These are phyloP conservation scores for Pythium insidiosum DNA, from an alignment of 352 stramenopile species.

Conservation along the genomic window DNA sequence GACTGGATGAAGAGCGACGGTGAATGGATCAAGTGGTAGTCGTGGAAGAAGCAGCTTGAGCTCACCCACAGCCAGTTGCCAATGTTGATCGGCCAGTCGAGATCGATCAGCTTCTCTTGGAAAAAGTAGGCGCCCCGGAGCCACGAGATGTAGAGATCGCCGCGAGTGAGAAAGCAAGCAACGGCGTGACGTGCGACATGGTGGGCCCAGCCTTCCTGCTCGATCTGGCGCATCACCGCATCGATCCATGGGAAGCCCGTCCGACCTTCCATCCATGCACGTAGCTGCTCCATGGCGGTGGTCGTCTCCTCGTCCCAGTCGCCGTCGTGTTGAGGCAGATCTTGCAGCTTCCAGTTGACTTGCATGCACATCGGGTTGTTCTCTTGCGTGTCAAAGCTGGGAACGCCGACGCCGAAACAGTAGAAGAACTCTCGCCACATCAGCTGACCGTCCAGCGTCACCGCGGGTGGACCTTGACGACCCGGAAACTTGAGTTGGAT, in stretches of 20 bases:
- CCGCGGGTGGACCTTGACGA: constrained; percentile 68
- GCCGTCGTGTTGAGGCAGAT: constrained; percentile 11
- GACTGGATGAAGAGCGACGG: constrained; percentile 90
- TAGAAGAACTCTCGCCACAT: constrained; percentile 96
- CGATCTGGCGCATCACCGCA: constrained; percentile 91
- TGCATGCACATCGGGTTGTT: constrained; percentile 85
- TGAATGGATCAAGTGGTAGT: constrained; percentile 94
- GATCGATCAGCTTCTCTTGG: constrained; percentile 92
- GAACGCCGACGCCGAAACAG: constrained; percentile 44
- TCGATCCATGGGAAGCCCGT: constrained; percentile 98
- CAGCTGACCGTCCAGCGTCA: constrained; percentile 90
- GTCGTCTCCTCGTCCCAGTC: constrained; percentile 28
- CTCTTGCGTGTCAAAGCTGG: constrained; percentile 86
- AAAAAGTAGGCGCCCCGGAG: constrained; percentile 84
- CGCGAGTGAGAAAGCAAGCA: constrained; percentile 95
- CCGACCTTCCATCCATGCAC: constrained; percentile 87
- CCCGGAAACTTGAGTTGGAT: constrained; percentile 87
- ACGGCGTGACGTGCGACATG: constrained; percentile 88
- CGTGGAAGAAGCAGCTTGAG: constrained; percentile 92
- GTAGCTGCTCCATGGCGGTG: constrained; percentile 42
- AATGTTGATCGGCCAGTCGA: constrained; percentile 95
- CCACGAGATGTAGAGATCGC: constrained; percentile 94
- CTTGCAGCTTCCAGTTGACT: constrained; percentile 50
- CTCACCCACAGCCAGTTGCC: constrained; percentile 97
- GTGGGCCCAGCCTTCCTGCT: too few relatives aligned